A percentile compares a stretch with the other conserved stretches of the same genome.
These are phyloP conservation scores for Planoprotostelium fungivorum DNA, from an alignment of 78 protist species.

Conservation along the genomic window DNA sequence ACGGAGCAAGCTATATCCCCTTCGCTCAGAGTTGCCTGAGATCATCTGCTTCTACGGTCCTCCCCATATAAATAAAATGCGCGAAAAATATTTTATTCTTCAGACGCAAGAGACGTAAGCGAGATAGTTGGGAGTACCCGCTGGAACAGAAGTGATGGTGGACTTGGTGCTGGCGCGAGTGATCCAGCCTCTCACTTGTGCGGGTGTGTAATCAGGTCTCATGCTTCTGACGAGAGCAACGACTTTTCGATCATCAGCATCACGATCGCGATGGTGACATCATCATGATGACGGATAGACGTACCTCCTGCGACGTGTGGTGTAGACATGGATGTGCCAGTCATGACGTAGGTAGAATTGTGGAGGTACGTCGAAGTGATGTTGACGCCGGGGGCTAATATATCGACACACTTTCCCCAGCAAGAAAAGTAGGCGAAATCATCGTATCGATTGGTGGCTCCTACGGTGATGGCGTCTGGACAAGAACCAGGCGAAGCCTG, in stretches of 20 bases:
- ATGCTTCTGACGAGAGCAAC: background rate
- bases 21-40: conserved; percentile 14
- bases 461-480: background rate
- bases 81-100: no score
- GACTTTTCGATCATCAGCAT: background rate
- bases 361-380: background rate
- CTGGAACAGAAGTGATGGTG: background rate
- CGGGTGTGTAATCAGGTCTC: background rate
- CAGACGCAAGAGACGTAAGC: background rate
- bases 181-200: background rate
- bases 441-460: background rate
- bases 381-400: background rate
- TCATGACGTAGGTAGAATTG: background rate
- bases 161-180: background rate
- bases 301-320: background rate
- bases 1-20: conserved; percentile 15
- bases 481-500: background rate
- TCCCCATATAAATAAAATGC: conserved; percentile 13
- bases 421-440: background rate
- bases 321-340: background rate
- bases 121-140: background rate
- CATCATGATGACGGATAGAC: no score
- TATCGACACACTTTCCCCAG: background rate
- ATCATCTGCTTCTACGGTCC: conserved; percentile 1
- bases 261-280: no score